A percentile compares a stretch with the other conserved stretches of the same genome.
Evolutionary conservation across 257 asterid species (phyloP).

Genomic region (Nyctanthes arbortristis): DNA sequence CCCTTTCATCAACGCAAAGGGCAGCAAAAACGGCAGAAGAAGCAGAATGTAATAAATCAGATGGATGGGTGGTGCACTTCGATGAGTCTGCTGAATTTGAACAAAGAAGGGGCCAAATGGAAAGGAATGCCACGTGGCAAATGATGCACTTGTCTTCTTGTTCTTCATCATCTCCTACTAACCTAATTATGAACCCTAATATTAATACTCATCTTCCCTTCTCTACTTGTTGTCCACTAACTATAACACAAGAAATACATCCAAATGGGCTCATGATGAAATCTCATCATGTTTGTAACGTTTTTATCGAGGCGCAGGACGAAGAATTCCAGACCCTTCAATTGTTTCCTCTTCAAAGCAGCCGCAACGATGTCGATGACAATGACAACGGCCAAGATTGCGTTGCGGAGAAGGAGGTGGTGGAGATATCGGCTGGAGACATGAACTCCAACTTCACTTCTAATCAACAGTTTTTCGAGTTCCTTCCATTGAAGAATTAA

Average conservation of each 20-base stretch:
- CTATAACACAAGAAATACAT: slow-evolving; percentile 4
- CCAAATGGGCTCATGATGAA: slow-evolving; percentile 24
- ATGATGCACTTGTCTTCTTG: slow-evolving; percentile 57
- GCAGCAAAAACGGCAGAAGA: slow-evolving; percentile 37
- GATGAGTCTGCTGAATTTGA: slow-evolving; percentile 36
- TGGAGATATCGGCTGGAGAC: slow-evolving; percentile 14
- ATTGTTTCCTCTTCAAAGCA: slow-evolving; percentile 63
- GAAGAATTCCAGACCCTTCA: slow-evolving; percentile 69
- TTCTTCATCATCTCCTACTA: slow-evolving; percentile 38
- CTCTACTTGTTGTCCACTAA: background rate
- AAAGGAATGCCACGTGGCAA: slow-evolving; percentile 80
- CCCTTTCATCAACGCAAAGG: slow-evolving; percentile 34
- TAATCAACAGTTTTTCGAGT: slow-evolving; percentile 74
- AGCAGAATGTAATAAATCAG: slow-evolving; percentile 62
- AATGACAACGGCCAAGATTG: background rate
- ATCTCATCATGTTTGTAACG: slow-evolving; percentile 31
- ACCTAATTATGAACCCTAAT: slow-evolving; percentile 27
- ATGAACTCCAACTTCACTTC: slow-evolving; percentile 28
- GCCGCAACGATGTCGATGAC: slow-evolving; percentile 8
- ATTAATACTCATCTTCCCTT: background rate
- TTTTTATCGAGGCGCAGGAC: slow-evolving; percentile 31
- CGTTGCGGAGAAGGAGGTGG: slow-evolving; percentile 23
- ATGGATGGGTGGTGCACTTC: slow-evolving; percentile 79
- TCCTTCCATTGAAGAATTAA: slow-evolving; percentile 79
- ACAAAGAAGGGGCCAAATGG: slow-evolving; percentile 37